Evolutionary conservation across 1,284 basidiomycete species (phyloP).

Genomic region (Austropuccinia psidii): DNA sequence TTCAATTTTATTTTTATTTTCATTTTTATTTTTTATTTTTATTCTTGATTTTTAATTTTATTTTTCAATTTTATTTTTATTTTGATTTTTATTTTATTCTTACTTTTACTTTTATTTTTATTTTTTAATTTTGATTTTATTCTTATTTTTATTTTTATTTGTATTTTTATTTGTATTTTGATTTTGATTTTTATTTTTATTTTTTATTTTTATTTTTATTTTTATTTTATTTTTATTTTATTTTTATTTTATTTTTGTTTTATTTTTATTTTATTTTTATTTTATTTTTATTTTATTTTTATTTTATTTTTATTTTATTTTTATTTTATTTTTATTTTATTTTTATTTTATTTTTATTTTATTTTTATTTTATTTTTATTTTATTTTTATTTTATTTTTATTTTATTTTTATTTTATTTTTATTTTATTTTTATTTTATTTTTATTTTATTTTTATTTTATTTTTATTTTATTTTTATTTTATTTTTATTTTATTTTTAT

Average conservation of each 20-base stretch:
- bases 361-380: neutral
- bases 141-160: neutral
- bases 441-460: neutral
- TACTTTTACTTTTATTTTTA: neutral
- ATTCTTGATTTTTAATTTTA: neutral
- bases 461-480: neutral
- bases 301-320: neutral
- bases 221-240: neutral
- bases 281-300: neutral
- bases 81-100: neutral
- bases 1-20: neutral
- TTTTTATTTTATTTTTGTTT: neutral
- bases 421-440: neutral
- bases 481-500: neutral
- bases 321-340: neutral
- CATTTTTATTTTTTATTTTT: neutral
- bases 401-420: neutral
- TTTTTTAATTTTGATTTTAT: neutral
- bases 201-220: neutral
- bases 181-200: neutral
- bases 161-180: neutral
- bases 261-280: neutral
- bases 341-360: neutral
- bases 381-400: neutral
- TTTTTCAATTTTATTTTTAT: neutral